Conservation (phyloP, 2,329 filamentous ascomycete genomes). For the Paramyrothecium sp. region DNA sequence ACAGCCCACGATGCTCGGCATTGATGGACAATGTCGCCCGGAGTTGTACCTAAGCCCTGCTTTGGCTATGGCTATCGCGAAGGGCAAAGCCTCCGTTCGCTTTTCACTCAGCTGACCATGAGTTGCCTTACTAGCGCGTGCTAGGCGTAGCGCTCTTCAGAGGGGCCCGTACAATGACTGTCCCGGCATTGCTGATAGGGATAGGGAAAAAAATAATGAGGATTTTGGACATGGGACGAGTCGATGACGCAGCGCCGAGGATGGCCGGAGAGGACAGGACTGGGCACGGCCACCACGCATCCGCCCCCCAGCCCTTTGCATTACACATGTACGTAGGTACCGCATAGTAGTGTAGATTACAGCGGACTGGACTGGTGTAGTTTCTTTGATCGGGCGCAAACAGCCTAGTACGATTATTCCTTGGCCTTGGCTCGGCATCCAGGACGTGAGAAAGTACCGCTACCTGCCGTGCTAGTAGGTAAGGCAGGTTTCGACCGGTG, state of each 20-base stretch:
- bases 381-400: background rate
- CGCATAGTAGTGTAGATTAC: too few relatives aligned
- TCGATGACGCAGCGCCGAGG: conserved; percentile 32
- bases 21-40: too few relatives aligned
- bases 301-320: background rate
- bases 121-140: too few relatives aligned
- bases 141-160: too few relatives aligned
- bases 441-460: too few relatives aligned
- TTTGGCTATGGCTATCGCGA: too few relatives aligned
- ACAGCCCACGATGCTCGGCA: too few relatives aligned
- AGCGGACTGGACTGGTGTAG: background rate
- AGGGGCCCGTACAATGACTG: background rate
- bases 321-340: too few relatives aligned
- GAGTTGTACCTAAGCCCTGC: too few relatives aligned
- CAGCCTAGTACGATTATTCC: background rate
- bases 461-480: background rate
- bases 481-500: background rate
- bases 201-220: background rate
- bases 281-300: conserved; percentile 7
- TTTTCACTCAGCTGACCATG: too few relatives aligned
- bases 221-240: conserved; percentile 5
- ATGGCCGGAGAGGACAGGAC: conserved; percentile 13
- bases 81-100: too few relatives aligned
- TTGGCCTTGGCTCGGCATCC: conserved; percentile 1
- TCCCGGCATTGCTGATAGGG: background rate